Evolutionary conservation across 1,139 yeast species (phyloP).

Genomic region (Spencermartinsiella ligniputridi): DNA sequence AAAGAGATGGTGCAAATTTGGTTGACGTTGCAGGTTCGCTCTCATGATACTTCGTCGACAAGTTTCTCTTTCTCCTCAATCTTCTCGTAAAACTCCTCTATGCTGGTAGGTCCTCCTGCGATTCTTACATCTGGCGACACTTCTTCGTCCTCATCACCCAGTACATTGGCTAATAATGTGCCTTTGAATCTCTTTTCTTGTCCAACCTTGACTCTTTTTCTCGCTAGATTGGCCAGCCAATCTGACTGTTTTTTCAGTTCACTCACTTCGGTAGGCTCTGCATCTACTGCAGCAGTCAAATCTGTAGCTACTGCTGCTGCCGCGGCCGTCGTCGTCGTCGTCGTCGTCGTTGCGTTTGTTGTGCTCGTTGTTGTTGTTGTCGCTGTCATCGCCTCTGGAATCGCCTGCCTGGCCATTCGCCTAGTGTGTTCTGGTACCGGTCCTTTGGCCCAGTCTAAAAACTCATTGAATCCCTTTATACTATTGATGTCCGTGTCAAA

Average conservation of each 20-base stretch:
- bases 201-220: slow-evolving; percentile 34
- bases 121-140: slow-evolving; percentile 22
- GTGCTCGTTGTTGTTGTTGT: slow-evolving; percentile 6
- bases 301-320: slow-evolving; percentile 2
- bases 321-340: slow-evolving; percentile 7
- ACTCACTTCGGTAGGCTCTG: background rate
- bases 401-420: slow-evolving; percentile 36
- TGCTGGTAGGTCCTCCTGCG: slow-evolving; percentile 24
- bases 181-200: slow-evolving; percentile 34
- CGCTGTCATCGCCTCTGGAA: slow-evolving; percentile 23
- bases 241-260: slow-evolving; percentile 14
- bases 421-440: slow-evolving; percentile 40
- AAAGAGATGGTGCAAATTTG: no score
- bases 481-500: slow-evolving; percentile 32
- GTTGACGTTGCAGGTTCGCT: no score
- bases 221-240: slow-evolving; percentile 36
- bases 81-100: slow-evolving; percentile 15
- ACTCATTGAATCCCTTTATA: slow-evolving; percentile 39
- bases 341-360: slow-evolving; percentile 11
- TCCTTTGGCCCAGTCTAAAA: slow-evolving; percentile 48
- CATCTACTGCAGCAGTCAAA: slow-evolving; percentile 4
- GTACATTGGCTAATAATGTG: slow-evolving; percentile 27
- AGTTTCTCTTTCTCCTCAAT: no score
- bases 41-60: no score
- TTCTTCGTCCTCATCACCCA: slow-evolving; percentile 8